A percentile compares a stretch with the other conserved stretches of the same genome.
phyloP scores from a whole-genome alignment of 257 asterid genomes.

The Eucommia ulmoides region DNA sequence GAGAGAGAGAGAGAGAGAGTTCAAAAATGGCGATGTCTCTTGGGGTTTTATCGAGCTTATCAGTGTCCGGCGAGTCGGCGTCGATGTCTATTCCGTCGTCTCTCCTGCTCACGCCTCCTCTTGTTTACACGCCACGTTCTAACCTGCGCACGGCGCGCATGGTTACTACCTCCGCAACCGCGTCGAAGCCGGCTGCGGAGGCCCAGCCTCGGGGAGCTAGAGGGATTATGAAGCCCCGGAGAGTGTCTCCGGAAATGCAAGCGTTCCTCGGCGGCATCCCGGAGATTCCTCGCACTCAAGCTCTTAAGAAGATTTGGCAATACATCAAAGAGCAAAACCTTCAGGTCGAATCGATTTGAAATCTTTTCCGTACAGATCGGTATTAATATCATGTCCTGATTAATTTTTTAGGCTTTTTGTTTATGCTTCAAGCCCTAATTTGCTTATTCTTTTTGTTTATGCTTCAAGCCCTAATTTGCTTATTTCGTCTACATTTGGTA shows the following conservation, averaged over 20 bases:
- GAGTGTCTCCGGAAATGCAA: conserved; percentile 16
- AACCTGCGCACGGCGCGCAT: background rate
- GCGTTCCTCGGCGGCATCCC: conserved; percentile 7
- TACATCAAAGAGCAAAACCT: conserved; percentile 16
- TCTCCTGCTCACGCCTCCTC: background rate
- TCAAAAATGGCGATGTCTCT: background rate
- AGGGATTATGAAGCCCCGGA: conserved; percentile 18
- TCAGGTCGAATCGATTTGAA: conserved; percentile 7
- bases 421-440: background rate
- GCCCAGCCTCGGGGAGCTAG: conserved; percentile 10
- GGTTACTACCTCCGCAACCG: background rate
- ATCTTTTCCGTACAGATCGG: background rate
- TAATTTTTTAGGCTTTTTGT: background rate
- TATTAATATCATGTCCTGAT: background rate
- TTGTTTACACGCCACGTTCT: background rate
- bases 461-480: background rate
- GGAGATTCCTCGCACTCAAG: conserved; percentile 20
- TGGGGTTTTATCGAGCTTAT: background rate
- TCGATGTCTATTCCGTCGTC: background rate
- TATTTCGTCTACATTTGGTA: background rate
- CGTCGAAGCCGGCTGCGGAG: conserved; percentile 8
- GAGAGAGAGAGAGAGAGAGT: too few species aligned
- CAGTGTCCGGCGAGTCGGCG: background rate
- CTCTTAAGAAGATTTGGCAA: conserved; percentile 16
- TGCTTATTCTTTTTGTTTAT: background rate